phyloP scores from a whole-genome alignment of 179 eudicot species.

The Kewa caespitosa region DNA sequence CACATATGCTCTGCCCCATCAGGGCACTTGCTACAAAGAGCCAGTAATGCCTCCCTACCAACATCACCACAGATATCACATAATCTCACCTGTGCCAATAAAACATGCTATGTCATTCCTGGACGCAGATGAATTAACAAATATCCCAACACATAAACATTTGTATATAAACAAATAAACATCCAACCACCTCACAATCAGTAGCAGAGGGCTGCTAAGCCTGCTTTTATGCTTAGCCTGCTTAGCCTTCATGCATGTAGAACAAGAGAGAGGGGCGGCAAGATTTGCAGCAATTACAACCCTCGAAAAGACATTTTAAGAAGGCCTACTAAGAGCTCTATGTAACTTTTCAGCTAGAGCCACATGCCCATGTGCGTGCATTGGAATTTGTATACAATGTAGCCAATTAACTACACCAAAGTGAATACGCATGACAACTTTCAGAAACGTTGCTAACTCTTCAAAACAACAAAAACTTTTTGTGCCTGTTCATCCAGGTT shows the following conservation, averaged over 20 bases:
- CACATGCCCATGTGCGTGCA: no score
- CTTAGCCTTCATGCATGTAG: not conserved
- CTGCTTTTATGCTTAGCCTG: not conserved
- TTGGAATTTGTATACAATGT: not conserved
- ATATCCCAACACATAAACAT: not conserved
- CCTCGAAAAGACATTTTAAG: not conserved
- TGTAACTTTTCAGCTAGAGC: not conserved
- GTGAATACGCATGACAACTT: not conserved
- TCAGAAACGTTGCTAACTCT: no score
- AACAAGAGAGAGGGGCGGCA: not conserved
- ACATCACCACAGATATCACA: conserved; percentile 54
- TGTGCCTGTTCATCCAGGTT: not conserved
- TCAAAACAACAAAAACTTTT: no score
- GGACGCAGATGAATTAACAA: not conserved
- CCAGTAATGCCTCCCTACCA: conserved; percentile 46
- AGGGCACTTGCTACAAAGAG: conserved; percentile 46
- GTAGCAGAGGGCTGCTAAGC: no score
- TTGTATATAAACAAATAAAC: conserved; percentile 1
- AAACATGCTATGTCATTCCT: conserved; percentile 17
- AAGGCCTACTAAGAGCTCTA: not conserved
- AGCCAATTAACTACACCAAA: not conserved
- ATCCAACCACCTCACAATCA: not conserved
- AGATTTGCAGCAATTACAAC: not conserved
- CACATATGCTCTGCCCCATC: conserved; percentile 58
- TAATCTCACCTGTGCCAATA: conserved; percentile 31